Base-by-base conservation (phyloP, 805 yeast species). In the Diddensiella caesifluorescens region DNA sequence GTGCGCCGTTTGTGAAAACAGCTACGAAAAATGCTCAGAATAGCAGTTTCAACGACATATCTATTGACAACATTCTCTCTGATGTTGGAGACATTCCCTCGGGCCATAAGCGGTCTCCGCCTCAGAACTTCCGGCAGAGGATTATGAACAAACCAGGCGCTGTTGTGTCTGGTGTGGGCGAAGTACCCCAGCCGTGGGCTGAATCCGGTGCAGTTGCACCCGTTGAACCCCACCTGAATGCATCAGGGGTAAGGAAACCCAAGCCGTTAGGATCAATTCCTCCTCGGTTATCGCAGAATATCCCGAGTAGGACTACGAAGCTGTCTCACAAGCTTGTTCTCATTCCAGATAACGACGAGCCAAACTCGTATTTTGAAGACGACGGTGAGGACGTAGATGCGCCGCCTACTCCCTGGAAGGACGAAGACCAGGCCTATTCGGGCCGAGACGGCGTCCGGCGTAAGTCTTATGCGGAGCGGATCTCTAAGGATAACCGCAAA, bases 11-110 rank as follows among this genome's bases (percentile, higher is more conserved):
- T 60, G 74, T 44, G 18, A 39, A 39, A 28, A 29, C 29, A 9
- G 35, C 26, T 15, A 28, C 36, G 10, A 29, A 39, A 32, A 29
- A 36, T n/a, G 16, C 33, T 37, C 22, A 37, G 9, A n/a, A 18
- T 5, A 16, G 33, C 15, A 23, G 41, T 7, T 84, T 83, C 57
- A 79, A 89, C 28, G 80, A 81, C 42, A 85, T 89, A 3, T 81
- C 95, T 0, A 83, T 89, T 3, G 88, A 87, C 43, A 81, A 81
- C 55, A 72, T 89, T 13, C 67, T 89, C 4, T 77, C 86, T 16
- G 82, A 82, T 51, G 75, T 80, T 18, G 80, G 95, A 48, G 97
- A 86, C 54, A 85, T 89, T 10, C 97, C 97, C 0, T 83, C 94
- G 2, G 95, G 85, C 10, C 79, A 73, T 46, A 67, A 76, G 38